Conservation (phyloP, 441 rosid species). For the Gossypium trilobum region DNA sequence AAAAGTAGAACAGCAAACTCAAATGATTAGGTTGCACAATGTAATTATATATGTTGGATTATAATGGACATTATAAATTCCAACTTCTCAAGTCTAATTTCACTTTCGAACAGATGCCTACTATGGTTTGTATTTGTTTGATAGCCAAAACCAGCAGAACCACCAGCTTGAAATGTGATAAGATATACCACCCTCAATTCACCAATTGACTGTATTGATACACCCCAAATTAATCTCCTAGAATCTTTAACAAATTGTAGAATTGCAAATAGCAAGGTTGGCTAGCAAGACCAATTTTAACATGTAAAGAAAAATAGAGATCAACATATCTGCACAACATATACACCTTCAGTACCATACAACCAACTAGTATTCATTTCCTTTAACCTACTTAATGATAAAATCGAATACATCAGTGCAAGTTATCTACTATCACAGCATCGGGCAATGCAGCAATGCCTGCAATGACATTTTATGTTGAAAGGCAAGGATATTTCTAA, state of each 20-base stretch:
- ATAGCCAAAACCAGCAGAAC: neutral
- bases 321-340: neutral
- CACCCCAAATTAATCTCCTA: neutral
- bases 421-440: neutral
- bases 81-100: neutral
- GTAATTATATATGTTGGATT: neutral
- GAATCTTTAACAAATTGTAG: neutral
- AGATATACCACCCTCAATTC: slow-evolving; percentile 7
- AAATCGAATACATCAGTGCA: neutral
- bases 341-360: neutral
- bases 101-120: neutral
- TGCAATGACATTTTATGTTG: neutral
- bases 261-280: neutral
- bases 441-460: neutral
- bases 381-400: neutral
- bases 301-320: neutral
- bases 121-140: neutral
- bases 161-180: neutral
- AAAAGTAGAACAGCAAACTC: neutral
- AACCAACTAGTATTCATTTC: neutral
- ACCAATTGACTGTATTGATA: neutral
- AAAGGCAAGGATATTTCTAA: neutral
- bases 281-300: neutral
- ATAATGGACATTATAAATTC: neutral
- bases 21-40: neutral